phyloP scores from a whole-genome alignment of 2,329 filamentous ascomycete species.

The Exophiala bonariae region DNA sequence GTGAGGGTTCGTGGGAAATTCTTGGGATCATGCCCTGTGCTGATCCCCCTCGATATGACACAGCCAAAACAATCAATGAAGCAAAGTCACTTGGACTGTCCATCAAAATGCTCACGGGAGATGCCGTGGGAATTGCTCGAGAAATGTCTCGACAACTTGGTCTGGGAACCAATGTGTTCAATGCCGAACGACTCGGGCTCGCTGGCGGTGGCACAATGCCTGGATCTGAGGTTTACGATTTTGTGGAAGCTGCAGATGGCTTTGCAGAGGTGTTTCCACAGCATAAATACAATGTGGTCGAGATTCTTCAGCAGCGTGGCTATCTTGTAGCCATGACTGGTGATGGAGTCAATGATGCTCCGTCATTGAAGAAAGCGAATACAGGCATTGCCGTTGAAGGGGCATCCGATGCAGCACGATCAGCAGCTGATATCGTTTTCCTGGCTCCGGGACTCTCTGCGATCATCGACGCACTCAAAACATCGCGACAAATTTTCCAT shows the following conservation, averaged over 20 bases:
- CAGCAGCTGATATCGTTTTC: constrained; percentile 91
- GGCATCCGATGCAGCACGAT: constrained; percentile 85
- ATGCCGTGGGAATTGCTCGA: constrained; percentile 88
- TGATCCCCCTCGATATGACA: constrained; percentile 87
- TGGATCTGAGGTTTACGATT: constrained; percentile 90
- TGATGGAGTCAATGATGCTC: constrained; percentile 92
- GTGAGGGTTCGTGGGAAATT: constrained; percentile 80
- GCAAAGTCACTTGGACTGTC: constrained; percentile 83
- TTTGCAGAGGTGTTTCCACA: constrained; percentile 94
- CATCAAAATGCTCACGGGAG: constrained; percentile 96
- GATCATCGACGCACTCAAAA: constrained; percentile 91
- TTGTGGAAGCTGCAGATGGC: constrained; percentile 91
- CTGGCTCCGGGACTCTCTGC: constrained; percentile 86
- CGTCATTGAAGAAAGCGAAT: constrained; percentile 92
- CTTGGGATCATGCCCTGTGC: constrained; percentile 94
- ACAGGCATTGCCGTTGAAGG: constrained; percentile 94
- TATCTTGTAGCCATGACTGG: constrained; percentile 95
- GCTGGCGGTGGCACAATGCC: constrained; percentile 85
- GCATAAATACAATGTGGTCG: constrained; percentile 93
- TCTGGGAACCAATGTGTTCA: constrained; percentile 91
- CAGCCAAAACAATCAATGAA: constrained; percentile 85
- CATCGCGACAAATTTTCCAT: constrained; percentile 91
- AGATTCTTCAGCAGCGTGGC: constrained; percentile 89
- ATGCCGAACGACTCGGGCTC: constrained; percentile 87
- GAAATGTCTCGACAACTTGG: constrained; percentile 89